Conservation (phyloP, 2,329 filamentous ascomycete species). For the Colletotrichum tropicale region DNA sequence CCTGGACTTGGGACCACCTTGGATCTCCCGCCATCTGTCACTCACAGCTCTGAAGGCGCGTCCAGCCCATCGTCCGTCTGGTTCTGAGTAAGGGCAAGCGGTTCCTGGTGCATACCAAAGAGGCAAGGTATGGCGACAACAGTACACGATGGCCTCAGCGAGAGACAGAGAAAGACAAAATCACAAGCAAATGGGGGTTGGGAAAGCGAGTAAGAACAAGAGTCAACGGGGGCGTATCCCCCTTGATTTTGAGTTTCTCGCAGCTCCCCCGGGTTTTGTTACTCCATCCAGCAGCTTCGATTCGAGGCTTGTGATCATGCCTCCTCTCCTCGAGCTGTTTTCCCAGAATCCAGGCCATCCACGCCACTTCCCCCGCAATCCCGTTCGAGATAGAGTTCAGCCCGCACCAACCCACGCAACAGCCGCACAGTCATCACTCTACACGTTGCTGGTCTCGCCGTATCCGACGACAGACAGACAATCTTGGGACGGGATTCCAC, state of each 20-base stretch:
- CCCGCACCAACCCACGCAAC: constrained; percentile 7
- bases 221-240: neutral
- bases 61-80: neutral
- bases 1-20: neutral
- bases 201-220: neutral
- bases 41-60: neutral
- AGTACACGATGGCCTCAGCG: neutral
- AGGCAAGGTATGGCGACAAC: neutral
- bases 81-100: neutral
- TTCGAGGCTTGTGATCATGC: constrained; percentile 10
- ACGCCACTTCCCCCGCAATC: constrained; percentile 7
- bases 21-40: neutral
- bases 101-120: neutral
- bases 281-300: neutral
- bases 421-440: constrained; percentile 6
- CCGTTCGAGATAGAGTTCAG: constrained; percentile 19
- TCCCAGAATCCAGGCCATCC: neutral
- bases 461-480: neutral
- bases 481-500: constrained; percentile 2
- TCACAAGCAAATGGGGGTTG: constrained; percentile 13
- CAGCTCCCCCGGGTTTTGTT: neutral
- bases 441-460: neutral
- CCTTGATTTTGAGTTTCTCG: constrained; percentile 3
- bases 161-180: neutral
- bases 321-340: neutral